Evolutionary conservation across 208 protist genomes (phyloP).

Genomic region (Leishmania arabica): DNA sequence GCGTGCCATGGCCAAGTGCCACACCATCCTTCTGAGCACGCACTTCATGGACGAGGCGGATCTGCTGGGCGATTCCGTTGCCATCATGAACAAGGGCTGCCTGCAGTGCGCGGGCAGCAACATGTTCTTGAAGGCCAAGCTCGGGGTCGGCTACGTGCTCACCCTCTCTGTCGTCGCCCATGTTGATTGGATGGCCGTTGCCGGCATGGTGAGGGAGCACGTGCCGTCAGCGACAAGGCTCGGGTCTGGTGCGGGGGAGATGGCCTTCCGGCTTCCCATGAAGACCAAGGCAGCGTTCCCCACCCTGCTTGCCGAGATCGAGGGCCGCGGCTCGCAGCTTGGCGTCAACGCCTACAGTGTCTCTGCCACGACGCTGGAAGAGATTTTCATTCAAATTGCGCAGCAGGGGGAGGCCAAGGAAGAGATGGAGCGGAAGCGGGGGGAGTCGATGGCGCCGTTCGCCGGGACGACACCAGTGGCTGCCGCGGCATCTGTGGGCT

Average conservation of each 20-base stretch:
- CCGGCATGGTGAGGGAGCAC: slow-evolving; percentile 13
- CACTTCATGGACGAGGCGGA: slow-evolving; percentile 98
- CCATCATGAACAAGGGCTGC: slow-evolving; percentile 83
- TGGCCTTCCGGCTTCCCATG: slow-evolving; percentile 50
- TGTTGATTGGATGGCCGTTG: slow-evolving; percentile 25
- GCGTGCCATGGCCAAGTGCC: slow-evolving; percentile 2
- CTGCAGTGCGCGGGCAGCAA: slow-evolving; percentile 55
- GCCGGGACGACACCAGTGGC: background rate
- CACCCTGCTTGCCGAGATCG: slow-evolving; percentile 43
- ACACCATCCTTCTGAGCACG: slow-evolving; percentile 74
- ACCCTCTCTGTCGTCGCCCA: slow-evolving; percentile 42
- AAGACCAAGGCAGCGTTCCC: slow-evolving; percentile 41
- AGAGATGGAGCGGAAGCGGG: slow-evolving; percentile 8
- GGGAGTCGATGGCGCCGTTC: background rate
- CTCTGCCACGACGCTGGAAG: slow-evolving; percentile 70
- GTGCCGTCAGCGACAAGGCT: slow-evolving; percentile 38
- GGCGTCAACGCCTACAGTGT: slow-evolving; percentile 58
- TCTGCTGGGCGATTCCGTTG: slow-evolving; percentile 82
- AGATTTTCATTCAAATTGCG: slow-evolving; percentile 74
- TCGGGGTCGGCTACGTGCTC: slow-evolving; percentile 63
- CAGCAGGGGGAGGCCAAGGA: slow-evolving; percentile 41
- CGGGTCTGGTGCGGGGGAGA: slow-evolving; percentile 40
- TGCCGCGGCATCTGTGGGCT: background rate
- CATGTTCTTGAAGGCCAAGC: slow-evolving; percentile 52
- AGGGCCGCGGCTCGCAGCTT: slow-evolving; percentile 28